Percentiles rank a stretch among this genome's conserved stretches.
Evolutionary conservation across 1,139 yeast genomes (phyloP).

Genomic region (Pneumocystis jirovecii): DNA sequence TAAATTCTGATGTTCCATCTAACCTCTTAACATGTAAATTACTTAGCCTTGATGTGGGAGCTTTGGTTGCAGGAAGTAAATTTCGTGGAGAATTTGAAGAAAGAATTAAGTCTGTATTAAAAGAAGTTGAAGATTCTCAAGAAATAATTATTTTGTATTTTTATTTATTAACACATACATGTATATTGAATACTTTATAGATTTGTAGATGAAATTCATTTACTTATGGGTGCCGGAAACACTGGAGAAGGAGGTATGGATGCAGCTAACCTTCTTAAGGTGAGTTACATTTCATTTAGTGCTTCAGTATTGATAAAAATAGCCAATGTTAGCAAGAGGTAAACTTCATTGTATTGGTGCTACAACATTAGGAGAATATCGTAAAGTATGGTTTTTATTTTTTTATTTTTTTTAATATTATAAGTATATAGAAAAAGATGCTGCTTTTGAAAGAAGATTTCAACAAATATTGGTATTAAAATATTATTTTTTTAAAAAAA

Average conservation of each 20-base stretch:
- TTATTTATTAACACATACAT: not conserved
- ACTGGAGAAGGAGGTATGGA: constrained; percentile 39
- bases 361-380: constrained; percentile 85
- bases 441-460: constrained; percentile 97
- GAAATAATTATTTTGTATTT: constrained; percentile 53
- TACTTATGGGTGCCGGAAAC: constrained; percentile 97
- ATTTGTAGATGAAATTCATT: constrained; percentile 92
- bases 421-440: constrained; percentile 84
- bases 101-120: constrained; percentile 87
- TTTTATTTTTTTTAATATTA: constrained; percentile 90
- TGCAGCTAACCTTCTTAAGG: constrained; percentile 85
- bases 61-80: constrained; percentile 95
- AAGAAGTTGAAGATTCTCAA: constrained; percentile 79
- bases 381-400: constrained; percentile 66
- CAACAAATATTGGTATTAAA: constrained; percentile 36
- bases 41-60: constrained; percentile 83
- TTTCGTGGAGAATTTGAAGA: constrained; percentile 98
- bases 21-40: constrained; percentile 66
- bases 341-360: constrained; percentile 96
- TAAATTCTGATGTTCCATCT: constrained; percentile 88
- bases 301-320: not conserved
- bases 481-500: not conserved
- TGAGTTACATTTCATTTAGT: not conserved
- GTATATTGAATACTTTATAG: not conserved
- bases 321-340: constrained; percentile 92